Base-by-base conservation (phyloP, 2,329 filamentous ascomycete genomes). In the Botrytis galanthina region DNA sequence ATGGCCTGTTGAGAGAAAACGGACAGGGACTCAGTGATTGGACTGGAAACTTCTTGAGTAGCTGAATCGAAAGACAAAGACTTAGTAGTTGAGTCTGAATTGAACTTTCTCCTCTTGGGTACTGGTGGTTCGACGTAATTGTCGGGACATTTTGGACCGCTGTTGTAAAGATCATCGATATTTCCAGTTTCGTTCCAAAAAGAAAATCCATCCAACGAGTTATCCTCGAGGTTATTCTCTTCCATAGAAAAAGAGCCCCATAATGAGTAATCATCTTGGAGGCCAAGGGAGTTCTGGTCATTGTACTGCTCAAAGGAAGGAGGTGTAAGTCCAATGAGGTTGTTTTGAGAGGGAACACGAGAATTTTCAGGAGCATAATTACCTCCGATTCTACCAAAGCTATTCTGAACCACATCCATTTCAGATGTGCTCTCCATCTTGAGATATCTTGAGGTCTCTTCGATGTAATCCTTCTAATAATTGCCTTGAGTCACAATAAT, bases 261-360 rank as follows among this genome's bases (percentile, higher is more conserved):
- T 29, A 35, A 51, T 14, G 46, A n/a, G 39, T 54, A 20, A 60
- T 72, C 51, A 51, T 68, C 61, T 72, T 72, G 39, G 22, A 35
- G 32, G 70, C 29, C 71, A 72, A 20, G 20, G 12, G 37, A 26
- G 46, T 46, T 61, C 35, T 72, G 48, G 63, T 51, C 51, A 68
- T 72, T 35, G n/a, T 48, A 72, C 71, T 72, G 71, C 71, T 72
- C 71, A 72, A 46, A 72, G 71, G 71, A 61, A 39, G 62, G 63
- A 69, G 51, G 71, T 72, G 71, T 72, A 72, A 72, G 71, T 60
- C 71, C 71, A 69, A 64, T 42, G 71, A 72, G 71, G 60, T 71
- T 32, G 61, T 44, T 35, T 66, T 66, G 14, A 64, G 54, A 54
- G 54, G 70, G 35, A 54, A 63, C 57, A 67, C 51, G 42, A 59